Evolutionary conservation across 2,329 filamentous ascomycete species (phyloP).

Genomic region (Paraconiothyrium sp.): DNA sequence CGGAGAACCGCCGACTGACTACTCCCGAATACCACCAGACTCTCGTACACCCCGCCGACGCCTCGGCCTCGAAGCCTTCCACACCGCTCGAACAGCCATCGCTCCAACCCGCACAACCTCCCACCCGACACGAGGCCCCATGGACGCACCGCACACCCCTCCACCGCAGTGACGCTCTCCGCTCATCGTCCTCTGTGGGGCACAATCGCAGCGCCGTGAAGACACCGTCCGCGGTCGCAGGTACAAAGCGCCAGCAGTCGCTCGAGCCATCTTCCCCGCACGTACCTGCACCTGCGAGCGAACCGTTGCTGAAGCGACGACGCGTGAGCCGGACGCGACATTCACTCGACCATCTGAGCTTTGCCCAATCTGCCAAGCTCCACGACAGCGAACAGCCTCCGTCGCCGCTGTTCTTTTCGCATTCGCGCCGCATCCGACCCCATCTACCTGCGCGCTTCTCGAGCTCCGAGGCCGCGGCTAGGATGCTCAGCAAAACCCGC

Average conservation of each 20-base stretch:
- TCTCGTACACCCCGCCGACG: slow-evolving; percentile 20
- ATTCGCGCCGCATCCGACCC: slow-evolving; percentile 54
- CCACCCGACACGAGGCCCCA: slow-evolving; percentile 21
- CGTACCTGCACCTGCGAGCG: slow-evolving; percentile 30
- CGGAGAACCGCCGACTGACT: slow-evolving; percentile 26
- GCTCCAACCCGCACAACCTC: not conserved
- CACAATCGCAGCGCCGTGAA: slow-evolving; percentile 18
- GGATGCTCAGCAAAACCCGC: slow-evolving; percentile 62
- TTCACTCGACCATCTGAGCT: slow-evolving; percentile 49
- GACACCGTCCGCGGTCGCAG: slow-evolving; percentile 31
- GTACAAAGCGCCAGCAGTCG: slow-evolving; percentile 30
- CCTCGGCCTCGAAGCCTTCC: slow-evolving; percentile 26
- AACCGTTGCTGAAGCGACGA: slow-evolving; percentile 49
- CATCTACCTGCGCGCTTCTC: slow-evolving; percentile 64
- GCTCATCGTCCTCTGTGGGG: slow-evolving; percentile 22
- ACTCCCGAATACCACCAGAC: slow-evolving; percentile 33
- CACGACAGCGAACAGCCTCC: slow-evolving; percentile 48
- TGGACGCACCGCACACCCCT: slow-evolving; percentile 27
- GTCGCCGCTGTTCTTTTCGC: slow-evolving; percentile 64
- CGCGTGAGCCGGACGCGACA: slow-evolving; percentile 34
- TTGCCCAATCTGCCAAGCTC: slow-evolving; percentile 32
- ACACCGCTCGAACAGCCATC: slow-evolving; percentile 23
- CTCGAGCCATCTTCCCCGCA: slow-evolving; percentile 10
- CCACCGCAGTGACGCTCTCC: slow-evolving; percentile 26
- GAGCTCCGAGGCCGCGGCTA: slow-evolving; percentile 67